Conservation (phyloP, 2,329 filamentous ascomycete genomes). For the Thermomyces lanuginosus region DNA sequence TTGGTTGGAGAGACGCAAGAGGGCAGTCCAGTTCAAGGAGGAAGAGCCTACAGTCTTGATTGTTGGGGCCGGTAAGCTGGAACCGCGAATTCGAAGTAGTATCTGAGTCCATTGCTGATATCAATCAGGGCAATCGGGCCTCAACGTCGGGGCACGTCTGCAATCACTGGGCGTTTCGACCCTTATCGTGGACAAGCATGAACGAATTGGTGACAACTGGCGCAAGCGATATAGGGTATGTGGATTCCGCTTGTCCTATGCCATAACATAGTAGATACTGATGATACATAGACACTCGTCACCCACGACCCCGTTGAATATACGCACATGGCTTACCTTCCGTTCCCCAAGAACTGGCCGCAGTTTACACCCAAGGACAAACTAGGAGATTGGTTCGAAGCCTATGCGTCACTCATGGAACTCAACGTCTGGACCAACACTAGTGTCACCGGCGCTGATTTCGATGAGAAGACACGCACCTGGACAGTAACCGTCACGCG, state of each 20-base stretch:
- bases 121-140: conserved; percentile 26
- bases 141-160: conserved; percentile 27
- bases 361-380: conserved; percentile 32
- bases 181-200: conserved; percentile 31
- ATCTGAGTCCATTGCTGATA: neutral
- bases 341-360: conserved; percentile 28
- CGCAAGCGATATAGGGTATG: conserved; percentile 30
- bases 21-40: conserved; percentile 18
- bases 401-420: conserved; percentile 34
- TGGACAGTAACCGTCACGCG: conserved; percentile 24
- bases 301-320: conserved; percentile 27
- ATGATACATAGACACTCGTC: conserved; percentile 16
- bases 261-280: neutral
- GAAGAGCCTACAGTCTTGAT: conserved; percentile 26
- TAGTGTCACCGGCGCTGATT: conserved; percentile 23
- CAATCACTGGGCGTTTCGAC: conserved; percentile 24
- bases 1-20: conserved; percentile 21
- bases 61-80: conserved; percentile 22
- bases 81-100: neutral
- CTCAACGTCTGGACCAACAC: conserved; percentile 32
- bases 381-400: conserved; percentile 34
- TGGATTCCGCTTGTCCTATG: conserved; percentile 2
- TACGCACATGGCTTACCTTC: conserved; percentile 23
- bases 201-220: conserved; percentile 36
- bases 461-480: conserved; percentile 20